Evolutionary conservation across 179 eudicot species (phyloP).

Genomic region (Vitellaria paradoxa): DNA sequence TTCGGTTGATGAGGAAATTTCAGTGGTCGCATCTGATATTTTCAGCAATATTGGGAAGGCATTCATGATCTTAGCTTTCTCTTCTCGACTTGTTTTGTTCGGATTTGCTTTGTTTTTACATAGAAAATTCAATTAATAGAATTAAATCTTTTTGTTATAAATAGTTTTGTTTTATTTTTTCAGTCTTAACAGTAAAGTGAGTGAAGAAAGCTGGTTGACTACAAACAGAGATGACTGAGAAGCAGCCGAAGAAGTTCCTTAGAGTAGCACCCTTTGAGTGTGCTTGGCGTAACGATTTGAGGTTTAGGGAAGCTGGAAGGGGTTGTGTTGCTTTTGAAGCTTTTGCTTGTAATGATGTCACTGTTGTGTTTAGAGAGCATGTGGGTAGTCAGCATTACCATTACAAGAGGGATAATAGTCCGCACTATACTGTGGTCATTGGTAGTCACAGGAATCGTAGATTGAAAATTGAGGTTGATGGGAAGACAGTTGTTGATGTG

Average conservation of each 20-base stretch:
- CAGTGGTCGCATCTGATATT: conserved; percentile 8
- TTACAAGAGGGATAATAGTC: conserved; percentile 86
- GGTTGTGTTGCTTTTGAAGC: conserved; percentile 98
- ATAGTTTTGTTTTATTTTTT: background rate
- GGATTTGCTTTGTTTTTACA: background rate
- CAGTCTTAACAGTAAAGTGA: conserved; percentile 11
- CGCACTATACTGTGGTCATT: conserved; percentile 86
- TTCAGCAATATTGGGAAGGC: background rate
- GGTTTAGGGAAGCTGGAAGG: conserved; percentile 88
- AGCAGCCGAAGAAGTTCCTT: conserved; percentile 62
- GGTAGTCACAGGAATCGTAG: conserved; percentile 89
- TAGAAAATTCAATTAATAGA: background rate
- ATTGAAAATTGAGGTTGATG: conserved; percentile 80
- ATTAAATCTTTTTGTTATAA: background rate
- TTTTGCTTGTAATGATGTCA: conserved; percentile 88
- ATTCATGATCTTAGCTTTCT: background rate
- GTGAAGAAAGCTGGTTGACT: conserved; percentile 12
- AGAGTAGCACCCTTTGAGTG: conserved; percentile 98
- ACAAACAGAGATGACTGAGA: conserved; percentile 45
- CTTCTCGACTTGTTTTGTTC: background rate
- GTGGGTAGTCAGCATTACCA: conserved; percentile 92
- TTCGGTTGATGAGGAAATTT: background rate
- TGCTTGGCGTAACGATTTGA: conserved; percentile 83
- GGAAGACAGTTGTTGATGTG: conserved; percentile 81
- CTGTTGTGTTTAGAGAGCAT: conserved; percentile 86